Evolutionary conservation across 192 early-diverging fungal species (phyloP).

Genomic region (Coemansia sp.): DNA sequence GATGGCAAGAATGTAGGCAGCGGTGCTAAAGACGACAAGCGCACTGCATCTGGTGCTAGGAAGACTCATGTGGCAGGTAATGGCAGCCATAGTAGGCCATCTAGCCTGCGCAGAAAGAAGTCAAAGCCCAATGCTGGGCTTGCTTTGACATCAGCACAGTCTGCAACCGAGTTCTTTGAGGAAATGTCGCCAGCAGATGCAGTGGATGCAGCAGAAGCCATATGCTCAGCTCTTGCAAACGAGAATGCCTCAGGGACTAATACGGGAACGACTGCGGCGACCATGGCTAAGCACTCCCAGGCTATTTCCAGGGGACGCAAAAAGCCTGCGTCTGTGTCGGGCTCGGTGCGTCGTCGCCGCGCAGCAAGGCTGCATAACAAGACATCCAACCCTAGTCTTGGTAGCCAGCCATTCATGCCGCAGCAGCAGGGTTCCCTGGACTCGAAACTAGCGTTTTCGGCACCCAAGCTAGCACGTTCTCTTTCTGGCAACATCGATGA

Average conservation of each 20-base stretch:
- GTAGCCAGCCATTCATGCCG: background rate
- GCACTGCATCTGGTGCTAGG: background rate
- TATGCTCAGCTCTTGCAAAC: slow-evolving; percentile 26
- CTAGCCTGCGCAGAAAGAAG: slow-evolving; percentile 30
- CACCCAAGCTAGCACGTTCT: background rate
- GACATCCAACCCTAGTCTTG: slow-evolving; percentile 23
- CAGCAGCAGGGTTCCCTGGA: background rate
- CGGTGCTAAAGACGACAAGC: slow-evolving; percentile 15
- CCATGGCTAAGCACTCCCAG: slow-evolving; percentile 15
- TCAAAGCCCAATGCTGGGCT: slow-evolving; percentile 14
- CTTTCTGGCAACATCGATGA: background rate
- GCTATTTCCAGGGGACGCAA: slow-evolving; percentile 21
- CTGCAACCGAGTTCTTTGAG: slow-evolving; percentile 27
- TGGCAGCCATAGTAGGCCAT: slow-evolving; percentile 12
- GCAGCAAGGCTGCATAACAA: slow-evolving; percentile 33
- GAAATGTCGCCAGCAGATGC: slow-evolving; percentile 23
- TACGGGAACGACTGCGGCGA: background rate
- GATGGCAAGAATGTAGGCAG: slow-evolving; percentile 1
- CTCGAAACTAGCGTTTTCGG: background rate
- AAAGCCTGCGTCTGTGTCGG: slow-evolving; percentile 32
- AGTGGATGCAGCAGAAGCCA: slow-evolving; percentile 32
- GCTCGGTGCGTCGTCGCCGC: slow-evolving; percentile 44
- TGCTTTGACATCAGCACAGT: background rate
- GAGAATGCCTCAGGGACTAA: slow-evolving; percentile 5
- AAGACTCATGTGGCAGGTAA: slow-evolving; percentile 7